Percentiles rank a stretch among this genome's conserved stretches.
Evolutionary conservation across 345 rosid genomes (phyloP).

Genomic region (Combretum micranthum): DNA sequence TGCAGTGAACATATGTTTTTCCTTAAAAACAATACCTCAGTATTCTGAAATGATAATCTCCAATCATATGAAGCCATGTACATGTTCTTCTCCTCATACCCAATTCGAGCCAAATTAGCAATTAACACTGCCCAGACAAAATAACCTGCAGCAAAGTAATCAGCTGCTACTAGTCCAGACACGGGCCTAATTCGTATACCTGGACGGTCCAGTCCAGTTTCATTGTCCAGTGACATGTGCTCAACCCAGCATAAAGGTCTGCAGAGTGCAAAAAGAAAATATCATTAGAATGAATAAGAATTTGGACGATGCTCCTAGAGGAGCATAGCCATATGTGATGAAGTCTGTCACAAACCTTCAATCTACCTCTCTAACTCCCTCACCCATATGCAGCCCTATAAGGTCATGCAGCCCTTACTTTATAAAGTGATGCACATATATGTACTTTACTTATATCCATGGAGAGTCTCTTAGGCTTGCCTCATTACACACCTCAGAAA

Average conservation of each 20-base stretch:
- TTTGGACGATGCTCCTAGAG: too few relatives aligned
- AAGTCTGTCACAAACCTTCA: too few relatives aligned
- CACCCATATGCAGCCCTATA: too few relatives aligned
- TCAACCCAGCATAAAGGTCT: conserved; percentile 72
- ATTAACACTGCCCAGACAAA: conserved; percentile 78
- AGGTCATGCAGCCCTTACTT: too few relatives aligned
- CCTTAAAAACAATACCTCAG: conserved; percentile 36
- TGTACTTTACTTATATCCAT: too few relatives aligned
- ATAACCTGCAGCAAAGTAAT: conserved; percentile 70
- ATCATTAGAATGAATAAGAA: background rate
- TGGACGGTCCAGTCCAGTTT: conserved; percentile 56
- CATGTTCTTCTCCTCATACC: conserved; percentile 74
- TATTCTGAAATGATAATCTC: conserved; percentile 66
- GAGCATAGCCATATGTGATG: too few relatives aligned
- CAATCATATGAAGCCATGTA: conserved; percentile 81
- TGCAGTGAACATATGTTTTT: conserved; percentile 1
- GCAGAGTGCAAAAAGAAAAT: conserved; percentile 13
- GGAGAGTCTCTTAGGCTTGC: too few relatives aligned
- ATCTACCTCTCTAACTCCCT: too few relatives aligned
- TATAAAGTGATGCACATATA: too few relatives aligned
- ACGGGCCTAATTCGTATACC: conserved; percentile 67
- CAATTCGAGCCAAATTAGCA: conserved; percentile 65
- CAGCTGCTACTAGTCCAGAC: conserved; percentile 76
- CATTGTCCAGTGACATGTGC: conserved; percentile 71
- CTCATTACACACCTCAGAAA: too few relatives aligned